Percentiles rank a stretch among this genome's conserved stretches.
These are phyloP conservation scores for Sordariomycetes sp. DNA, from an alignment of 2,329 filamentous ascomycete species.

Conservation along the genomic window DNA sequence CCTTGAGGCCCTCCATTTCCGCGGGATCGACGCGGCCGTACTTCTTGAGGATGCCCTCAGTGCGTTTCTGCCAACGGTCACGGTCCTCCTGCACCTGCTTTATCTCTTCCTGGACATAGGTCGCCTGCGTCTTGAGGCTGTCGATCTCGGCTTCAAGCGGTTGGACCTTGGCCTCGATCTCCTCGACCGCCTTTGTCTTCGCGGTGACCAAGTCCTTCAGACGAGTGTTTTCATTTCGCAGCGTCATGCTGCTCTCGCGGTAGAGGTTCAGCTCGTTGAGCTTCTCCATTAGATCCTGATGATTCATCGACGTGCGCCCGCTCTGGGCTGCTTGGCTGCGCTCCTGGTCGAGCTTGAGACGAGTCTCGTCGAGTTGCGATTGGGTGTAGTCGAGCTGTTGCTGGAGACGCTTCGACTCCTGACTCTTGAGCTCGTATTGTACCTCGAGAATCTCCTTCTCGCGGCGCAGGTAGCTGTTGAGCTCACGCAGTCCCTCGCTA, in stretches of 20 bases:
- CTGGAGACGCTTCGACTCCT: slow-evolving; percentile 80
- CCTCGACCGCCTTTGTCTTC: slow-evolving; percentile 65
- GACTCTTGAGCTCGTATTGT: slow-evolving; percentile 82
- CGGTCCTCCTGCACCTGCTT: slow-evolving; percentile 84
- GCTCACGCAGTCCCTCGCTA: slow-evolving; percentile 72
- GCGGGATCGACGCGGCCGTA: slow-evolving; percentile 93
- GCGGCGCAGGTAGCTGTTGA: slow-evolving; percentile 82
- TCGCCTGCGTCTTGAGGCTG: slow-evolving; percentile 73
- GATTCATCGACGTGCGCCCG: slow-evolving; percentile 63
- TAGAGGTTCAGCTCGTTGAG: slow-evolving; percentile 93
- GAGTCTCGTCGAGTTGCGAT: slow-evolving; percentile 78
- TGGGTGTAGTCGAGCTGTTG: slow-evolving; percentile 85
- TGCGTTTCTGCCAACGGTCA: slow-evolving; percentile 91
- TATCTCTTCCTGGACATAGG: slow-evolving; percentile 78
- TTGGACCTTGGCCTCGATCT: slow-evolving; percentile 65
- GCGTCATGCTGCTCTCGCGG: slow-evolving; percentile 85
- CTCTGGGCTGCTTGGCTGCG: slow-evolving; percentile 67
- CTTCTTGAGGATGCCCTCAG: slow-evolving; percentile 90
- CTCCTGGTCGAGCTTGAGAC: slow-evolving; percentile 85
- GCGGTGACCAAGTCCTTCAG: slow-evolving; percentile 67
- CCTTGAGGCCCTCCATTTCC: slow-evolving; percentile 83
- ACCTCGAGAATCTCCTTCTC: slow-evolving; percentile 98
- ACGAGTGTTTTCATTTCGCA: slow-evolving; percentile 78
- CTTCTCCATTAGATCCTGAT: slow-evolving; percentile 88
- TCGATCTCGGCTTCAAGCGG: slow-evolving; percentile 73